Evolutionary conservation across 371 early-diverging fungal genomes (phyloP).

Genomic region (Mortierella sp.): DNA sequence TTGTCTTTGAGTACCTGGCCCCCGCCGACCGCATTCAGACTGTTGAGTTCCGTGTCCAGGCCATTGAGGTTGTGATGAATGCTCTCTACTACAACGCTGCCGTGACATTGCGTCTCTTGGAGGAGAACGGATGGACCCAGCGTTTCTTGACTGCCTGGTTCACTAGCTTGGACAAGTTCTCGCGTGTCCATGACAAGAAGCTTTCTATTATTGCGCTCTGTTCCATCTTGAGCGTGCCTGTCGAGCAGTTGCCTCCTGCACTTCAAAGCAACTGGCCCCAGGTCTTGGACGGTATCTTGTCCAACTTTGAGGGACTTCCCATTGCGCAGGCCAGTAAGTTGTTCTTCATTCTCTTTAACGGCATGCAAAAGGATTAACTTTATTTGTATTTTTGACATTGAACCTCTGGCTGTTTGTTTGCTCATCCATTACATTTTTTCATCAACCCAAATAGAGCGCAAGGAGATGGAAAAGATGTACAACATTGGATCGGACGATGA

Average conservation of each 20-base stretch:
- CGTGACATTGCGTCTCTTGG: constrained; percentile 81
- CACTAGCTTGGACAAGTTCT: constrained; percentile 76
- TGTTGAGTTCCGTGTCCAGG: constrained; percentile 56
- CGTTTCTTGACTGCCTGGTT: constrained; percentile 90
- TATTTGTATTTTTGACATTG: background rate
- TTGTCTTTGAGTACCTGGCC: constrained; percentile 77
- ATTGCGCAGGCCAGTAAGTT: constrained; percentile 82
- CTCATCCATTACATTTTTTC: background rate
- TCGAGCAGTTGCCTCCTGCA: constrained; percentile 77
- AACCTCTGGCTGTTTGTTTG: background rate
- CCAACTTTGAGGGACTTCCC: constrained; percentile 82
- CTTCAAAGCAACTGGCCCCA: constrained; percentile 81
- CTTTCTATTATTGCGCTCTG: constrained; percentile 86
- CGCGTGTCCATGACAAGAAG: constrained; percentile 95
- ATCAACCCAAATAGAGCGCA: constrained; percentile 67
- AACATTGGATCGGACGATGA: constrained; percentile 78
- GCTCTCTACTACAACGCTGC: constrained; percentile 88
- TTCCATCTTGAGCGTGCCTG: constrained; percentile 78
- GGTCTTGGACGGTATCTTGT: constrained; percentile 77
- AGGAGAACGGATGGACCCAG: constrained; percentile 82
- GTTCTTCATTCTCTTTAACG: background rate
- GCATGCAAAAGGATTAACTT: background rate
- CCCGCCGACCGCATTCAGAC: constrained; percentile 67
- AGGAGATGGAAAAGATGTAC: constrained; percentile 72
- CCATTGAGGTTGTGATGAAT: constrained; percentile 78